Percentiles rank a stretch among this genome's conserved stretches.
These are phyloP conservation scores for Apiospora marii DNA, from an alignment of 2,329 filamentous ascomycete genomes.

Conservation along the genomic window DNA sequence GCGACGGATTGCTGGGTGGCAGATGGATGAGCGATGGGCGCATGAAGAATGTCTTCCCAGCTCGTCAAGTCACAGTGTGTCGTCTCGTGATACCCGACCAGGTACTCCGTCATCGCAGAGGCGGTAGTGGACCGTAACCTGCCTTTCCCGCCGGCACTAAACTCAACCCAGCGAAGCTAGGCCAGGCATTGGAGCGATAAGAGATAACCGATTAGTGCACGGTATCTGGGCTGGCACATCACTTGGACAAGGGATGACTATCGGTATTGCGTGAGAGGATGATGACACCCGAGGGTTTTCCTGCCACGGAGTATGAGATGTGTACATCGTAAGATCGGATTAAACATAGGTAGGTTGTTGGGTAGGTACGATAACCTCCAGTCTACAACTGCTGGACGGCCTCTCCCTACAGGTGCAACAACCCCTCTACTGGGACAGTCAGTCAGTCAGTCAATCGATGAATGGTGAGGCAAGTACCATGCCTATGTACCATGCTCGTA, in stretches of 20 bases:
- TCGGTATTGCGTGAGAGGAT: conserved; percentile 8
- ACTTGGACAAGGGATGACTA: conserved; percentile 5
- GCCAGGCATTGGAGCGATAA: conserved; percentile 13
- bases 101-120: conserved; percentile 19
- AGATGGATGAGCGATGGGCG: conserved; percentile 14
- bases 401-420: no score
- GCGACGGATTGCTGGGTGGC: neutral
- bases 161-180: neutral
- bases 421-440: no score
- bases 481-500: neutral
- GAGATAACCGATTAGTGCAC: conserved; percentile 17
- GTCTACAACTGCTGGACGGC: no score
- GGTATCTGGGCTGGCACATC: conserved; percentile 10
- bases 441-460: no score
- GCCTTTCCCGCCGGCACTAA: conserved; percentile 19
- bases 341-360: neutral
- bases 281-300: conserved; percentile 14
- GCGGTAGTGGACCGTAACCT: conserved; percentile 19
- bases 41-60: conserved; percentile 12
- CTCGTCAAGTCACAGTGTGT: conserved; percentile 19
- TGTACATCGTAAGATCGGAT: neutral
- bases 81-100: conserved; percentile 18
- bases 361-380: neutral
- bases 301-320: neutral
- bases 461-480: no score